Conservation (phyloP, 73 alveolate species). For the Paramecium octaurelia region DNA sequence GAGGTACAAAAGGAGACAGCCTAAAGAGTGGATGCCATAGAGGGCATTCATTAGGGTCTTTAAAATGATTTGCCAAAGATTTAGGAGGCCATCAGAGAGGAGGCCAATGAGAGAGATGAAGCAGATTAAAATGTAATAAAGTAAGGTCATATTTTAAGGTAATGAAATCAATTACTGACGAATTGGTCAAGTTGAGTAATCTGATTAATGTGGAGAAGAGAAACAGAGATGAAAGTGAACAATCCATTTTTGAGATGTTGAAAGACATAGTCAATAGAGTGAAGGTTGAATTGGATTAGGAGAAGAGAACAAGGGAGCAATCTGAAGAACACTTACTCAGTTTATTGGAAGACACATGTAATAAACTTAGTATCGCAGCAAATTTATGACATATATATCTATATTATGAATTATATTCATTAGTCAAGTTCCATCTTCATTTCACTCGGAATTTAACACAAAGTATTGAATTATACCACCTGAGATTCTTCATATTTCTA, state of each 20-base stretch:
- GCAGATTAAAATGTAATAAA: conserved; percentile 60
- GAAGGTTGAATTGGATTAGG: conserved; percentile 84
- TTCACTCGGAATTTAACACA: not conserved
- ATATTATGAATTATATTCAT: not conserved
- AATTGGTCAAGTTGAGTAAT: conserved; percentile 69
- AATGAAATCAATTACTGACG: conserved; percentile 76
- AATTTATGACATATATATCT: conserved; percentile 52
- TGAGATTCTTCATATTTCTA: not conserved
- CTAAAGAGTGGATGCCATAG: conserved; percentile 50
- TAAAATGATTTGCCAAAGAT: conserved; percentile 82
- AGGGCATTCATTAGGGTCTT: conserved; percentile 50
- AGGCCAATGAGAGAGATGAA: conserved; percentile 77
- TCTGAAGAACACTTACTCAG: conserved; percentile 83
- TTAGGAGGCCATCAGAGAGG: conserved; percentile 79
- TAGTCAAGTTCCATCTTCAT: not conserved
- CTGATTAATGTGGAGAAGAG: conserved; percentile 75
- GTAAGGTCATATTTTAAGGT: not conserved
- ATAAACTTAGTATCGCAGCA: conserved; percentile 79
- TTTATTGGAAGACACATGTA: conserved; percentile 90
- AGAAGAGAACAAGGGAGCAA: conserved; percentile 87
- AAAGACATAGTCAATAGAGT: conserved; percentile 85
- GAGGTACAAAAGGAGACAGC: conserved; percentile 58
- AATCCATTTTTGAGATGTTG: conserved; percentile 88
- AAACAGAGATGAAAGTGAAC: conserved; percentile 91
- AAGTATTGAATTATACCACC: not conserved